Conservation (phyloP, 1,284 basidiomycete genomes). For the Entoloma clypeatum region DNA sequence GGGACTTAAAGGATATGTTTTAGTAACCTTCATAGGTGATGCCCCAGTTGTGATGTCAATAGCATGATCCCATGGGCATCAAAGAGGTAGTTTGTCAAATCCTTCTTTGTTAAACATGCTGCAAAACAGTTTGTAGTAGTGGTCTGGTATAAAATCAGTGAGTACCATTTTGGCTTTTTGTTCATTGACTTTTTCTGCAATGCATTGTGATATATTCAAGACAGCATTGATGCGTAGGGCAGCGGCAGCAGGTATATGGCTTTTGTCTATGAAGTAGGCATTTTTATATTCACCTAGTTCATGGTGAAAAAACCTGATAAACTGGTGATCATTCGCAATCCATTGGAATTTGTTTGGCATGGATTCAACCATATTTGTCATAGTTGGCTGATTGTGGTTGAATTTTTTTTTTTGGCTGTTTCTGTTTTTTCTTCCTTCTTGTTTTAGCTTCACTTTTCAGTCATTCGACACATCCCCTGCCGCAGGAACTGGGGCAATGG, state of each 20-base stretch:
- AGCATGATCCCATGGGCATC: conserved; percentile 8
- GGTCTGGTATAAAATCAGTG: conserved; percentile 1
- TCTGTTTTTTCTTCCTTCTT: no score
- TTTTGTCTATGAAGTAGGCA: conserved; percentile 3
- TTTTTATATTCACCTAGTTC: background rate
- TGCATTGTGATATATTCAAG: conserved; percentile 1
- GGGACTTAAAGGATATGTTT: background rate
- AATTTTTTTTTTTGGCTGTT: background rate
- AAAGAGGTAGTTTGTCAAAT: conserved; percentile 5
- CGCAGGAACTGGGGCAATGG: conserved; percentile 21
- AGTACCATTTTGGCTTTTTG: background rate
- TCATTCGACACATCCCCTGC: background rate
- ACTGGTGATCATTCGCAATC: conserved; percentile 4
- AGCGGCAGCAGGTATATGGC: background rate
- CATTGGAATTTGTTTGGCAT: conserved; percentile 5
- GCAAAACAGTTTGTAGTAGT: conserved; percentile 2
- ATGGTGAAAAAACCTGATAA: conserved; percentile 1
- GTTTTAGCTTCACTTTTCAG: background rate
- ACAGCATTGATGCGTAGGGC: background rate
- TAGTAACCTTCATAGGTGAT: conserved; percentile 2
- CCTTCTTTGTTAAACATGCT: conserved; percentile 4
- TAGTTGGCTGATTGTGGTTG: no score
- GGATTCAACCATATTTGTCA: background rate
- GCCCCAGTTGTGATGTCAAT: background rate
- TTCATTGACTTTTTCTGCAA: background rate